These are phyloP conservation scores for Nigrospora oryzae DNA, from an alignment of 2,329 filamentous ascomycete genomes.

Conservation along the genomic window DNA sequence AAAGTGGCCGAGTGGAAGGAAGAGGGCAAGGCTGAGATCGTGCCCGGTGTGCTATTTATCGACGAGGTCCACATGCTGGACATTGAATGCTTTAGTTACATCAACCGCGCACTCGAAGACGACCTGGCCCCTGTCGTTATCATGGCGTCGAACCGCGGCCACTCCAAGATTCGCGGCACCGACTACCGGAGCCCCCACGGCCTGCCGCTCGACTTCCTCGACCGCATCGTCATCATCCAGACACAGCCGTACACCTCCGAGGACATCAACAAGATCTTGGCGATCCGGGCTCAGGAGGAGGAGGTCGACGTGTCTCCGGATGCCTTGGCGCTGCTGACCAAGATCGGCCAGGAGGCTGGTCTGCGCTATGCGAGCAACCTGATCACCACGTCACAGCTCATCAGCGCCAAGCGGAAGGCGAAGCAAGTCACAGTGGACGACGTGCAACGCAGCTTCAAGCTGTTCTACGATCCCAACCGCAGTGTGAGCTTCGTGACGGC, in stretches of 20 bases:
- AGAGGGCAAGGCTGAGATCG: slow-evolving; percentile 96
- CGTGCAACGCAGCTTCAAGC: slow-evolving; percentile 84
- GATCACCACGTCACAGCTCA: slow-evolving; percentile 86
- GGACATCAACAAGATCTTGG: slow-evolving; percentile 86
- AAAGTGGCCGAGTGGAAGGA: slow-evolving; percentile 99
- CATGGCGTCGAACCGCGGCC: slow-evolving; percentile 95
- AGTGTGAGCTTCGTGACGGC: slow-evolving; percentile 87
- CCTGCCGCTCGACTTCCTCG: slow-evolving; percentile 88
- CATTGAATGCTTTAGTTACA: slow-evolving; percentile 97
- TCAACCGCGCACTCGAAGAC: slow-evolving; percentile 93
- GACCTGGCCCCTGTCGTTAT: slow-evolving; percentile 96
- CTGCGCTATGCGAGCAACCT: slow-evolving; percentile 96
- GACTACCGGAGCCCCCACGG: slow-evolving; percentile 91
- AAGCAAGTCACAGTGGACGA: slow-evolving; percentile 81
- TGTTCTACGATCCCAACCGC: slow-evolving; percentile 85
- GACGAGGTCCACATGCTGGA: slow-evolving; percentile 99
- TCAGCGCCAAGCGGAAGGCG: slow-evolving; percentile 76
- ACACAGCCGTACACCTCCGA: slow-evolving; percentile 76
- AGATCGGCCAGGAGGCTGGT: slow-evolving; percentile 88
- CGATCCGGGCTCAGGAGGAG: slow-evolving; percentile 89
- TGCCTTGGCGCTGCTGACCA: slow-evolving; percentile 85
- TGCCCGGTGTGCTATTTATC: slow-evolving; percentile 94
- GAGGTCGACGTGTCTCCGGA: slow-evolving; percentile 88
- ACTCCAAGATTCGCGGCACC: slow-evolving; percentile 86
- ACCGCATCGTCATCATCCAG: slow-evolving; percentile 92